A percentile compares a stretch with the other conserved stretches of the same genome.
Conservation (phyloP, 805 yeast species). For the Tetrapisispora nanseiensis region DNA sequence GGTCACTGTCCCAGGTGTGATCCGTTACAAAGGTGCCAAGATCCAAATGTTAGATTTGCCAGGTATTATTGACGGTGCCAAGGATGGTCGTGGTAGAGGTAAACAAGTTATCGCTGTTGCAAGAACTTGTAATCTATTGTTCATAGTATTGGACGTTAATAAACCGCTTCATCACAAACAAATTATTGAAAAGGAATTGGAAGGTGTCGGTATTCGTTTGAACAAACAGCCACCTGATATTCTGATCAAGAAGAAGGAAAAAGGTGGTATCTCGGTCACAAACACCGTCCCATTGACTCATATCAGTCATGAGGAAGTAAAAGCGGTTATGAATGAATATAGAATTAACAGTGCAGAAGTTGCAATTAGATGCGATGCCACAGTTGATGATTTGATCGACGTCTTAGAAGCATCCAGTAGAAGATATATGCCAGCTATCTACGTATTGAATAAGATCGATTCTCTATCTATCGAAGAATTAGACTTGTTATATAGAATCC, state of each 20-base stretch:
- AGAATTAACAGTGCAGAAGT: slow-evolving; percentile 92
- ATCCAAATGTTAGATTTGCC: slow-evolving; percentile 92
- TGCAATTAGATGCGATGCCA: slow-evolving; percentile 94
- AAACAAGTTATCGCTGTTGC: slow-evolving; percentile 98
- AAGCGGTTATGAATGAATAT: slow-evolving; percentile 94
- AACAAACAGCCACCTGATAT: slow-evolving; percentile 92
- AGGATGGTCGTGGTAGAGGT: slow-evolving; percentile 88
- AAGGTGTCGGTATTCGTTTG: slow-evolving; percentile 93
- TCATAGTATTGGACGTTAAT: slow-evolving; percentile 90
- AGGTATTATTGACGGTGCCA: slow-evolving; percentile 86
- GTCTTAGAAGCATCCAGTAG: slow-evolving; percentile 84
- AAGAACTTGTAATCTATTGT: slow-evolving; percentile 88
- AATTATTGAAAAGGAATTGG: slow-evolving; percentile 88
- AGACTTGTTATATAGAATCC: slow-evolving; percentile 81
- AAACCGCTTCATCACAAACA: slow-evolving; percentile 92
- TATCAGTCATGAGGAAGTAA: slow-evolving; percentile 83
- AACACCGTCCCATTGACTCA: slow-evolving; percentile 88
- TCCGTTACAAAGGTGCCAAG: slow-evolving; percentile 93
- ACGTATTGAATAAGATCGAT: slow-evolving; percentile 92
- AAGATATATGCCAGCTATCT: slow-evolving; percentile 90
- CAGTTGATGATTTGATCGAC: slow-evolving; percentile 93
- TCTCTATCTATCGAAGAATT: slow-evolving; percentile 89
- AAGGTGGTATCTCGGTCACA: slow-evolving; percentile 91
- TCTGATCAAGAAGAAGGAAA: slow-evolving; percentile 81
- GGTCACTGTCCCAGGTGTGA: slow-evolving; percentile 95